Evolutionary conservation across 305 asterid genomes (phyloP).

Genomic region (Fraxinus paxiana): DNA sequence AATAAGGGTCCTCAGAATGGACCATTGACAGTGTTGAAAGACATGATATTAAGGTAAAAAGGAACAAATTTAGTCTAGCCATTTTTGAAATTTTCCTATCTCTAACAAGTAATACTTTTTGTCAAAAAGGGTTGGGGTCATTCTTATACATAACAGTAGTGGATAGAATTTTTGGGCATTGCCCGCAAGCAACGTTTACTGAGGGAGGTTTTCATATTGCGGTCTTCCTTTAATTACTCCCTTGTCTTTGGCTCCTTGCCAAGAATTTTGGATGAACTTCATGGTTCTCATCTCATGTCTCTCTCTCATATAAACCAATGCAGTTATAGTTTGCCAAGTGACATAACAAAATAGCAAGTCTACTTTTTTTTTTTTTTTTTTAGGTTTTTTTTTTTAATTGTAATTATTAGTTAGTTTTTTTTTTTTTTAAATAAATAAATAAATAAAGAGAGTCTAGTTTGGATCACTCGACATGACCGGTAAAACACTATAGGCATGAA

Average conservation of each 20-base stretch:
- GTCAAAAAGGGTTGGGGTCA: neutral
- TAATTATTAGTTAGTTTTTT: no score
- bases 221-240: constrained; percentile 1
- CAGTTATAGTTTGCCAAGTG: neutral
- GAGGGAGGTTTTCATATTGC: neutral
- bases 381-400: no score
- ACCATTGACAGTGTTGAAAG: constrained; percentile 8
- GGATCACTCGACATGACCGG: no score
- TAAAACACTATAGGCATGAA: no score
- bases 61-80: constrained; percentile 11
- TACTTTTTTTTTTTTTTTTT: neutral
- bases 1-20: constrained; percentile 46
- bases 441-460: no score
- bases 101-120: neutral
- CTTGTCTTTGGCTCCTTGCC: constrained; percentile 2
- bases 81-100: constrained; percentile 1
- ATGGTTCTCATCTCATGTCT: neutral
- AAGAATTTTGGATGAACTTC: constrained; percentile 2
- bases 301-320: neutral
- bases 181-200: neutral
- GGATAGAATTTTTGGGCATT: neutral
- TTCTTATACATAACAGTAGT: neutral
- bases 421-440: no score
- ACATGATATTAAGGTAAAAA: constrained; percentile 12
- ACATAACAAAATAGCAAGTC: neutral